Base-by-base conservation (phyloP, 805 yeast genomes). In the Maudiozyma pseudohumilis region DNA sequence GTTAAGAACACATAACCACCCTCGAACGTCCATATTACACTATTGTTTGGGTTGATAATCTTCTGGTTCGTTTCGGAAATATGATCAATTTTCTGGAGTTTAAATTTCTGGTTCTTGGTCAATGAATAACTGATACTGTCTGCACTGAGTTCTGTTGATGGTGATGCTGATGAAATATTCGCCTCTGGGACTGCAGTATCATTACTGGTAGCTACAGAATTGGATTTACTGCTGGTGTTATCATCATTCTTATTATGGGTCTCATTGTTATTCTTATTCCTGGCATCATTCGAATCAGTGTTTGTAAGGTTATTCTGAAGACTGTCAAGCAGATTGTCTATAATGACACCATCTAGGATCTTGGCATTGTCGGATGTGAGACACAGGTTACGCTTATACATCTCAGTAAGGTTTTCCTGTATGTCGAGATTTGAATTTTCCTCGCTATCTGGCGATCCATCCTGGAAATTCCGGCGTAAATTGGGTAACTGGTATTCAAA, bases 1-100 rank as follows among this genome's bases (percentile, higher is more conserved):
- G 95, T 86, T 35, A 85, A 68, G 50, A 84, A 94, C 9, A 85
- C 95, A 54, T 78, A 78, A 0, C 94, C 94, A 5, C 92, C 77
- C 45, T 70, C 72, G 52, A 79, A 79, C 55, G 83, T 92, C 95
- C 95, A 86, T 45, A 85, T 78, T 40, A 86, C 73, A 74, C 86
- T 74, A 48, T 82, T 80, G 40, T 69, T 74, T 46, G 56, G 51
- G 33, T 55, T 55, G 32, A 55, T 47, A 25, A 50, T 43, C 6
- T 11, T 32, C 20, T 35, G 29, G 16, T 21, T 23, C 13, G 16
- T 23, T 31, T 27, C 24, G 10, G 29, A 26, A 26, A 16, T 22
- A 17, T 39, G 32, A 26, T 33, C 36, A 24, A 25, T 33, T 18
- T 33, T 53, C 18, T 46, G 46, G 29, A 48, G 36, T 28, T 47